These are phyloP conservation scores for Dothidotthia symphoricarpi DNA, from an alignment of 2,329 filamentous ascomycete species.

Conservation along the genomic window DNA sequence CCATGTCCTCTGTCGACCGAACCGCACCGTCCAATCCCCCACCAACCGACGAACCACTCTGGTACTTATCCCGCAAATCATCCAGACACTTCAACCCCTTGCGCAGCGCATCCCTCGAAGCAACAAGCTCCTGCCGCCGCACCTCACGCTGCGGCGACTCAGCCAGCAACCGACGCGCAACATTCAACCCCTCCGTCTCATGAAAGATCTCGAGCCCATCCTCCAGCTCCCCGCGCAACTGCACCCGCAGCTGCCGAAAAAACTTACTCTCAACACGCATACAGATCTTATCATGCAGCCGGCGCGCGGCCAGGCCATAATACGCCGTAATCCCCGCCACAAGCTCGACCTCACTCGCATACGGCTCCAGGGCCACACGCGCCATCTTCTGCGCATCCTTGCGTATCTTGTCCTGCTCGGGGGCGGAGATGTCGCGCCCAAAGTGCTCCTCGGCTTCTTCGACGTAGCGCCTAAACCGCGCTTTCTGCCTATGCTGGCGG, in stretches of 20 bases:
- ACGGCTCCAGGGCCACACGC: slow-evolving; percentile 57
- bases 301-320: slow-evolving; percentile 64
- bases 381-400: slow-evolving; percentile 22
- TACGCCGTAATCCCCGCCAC: slow-evolving; percentile 66
- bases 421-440: slow-evolving; percentile 10
- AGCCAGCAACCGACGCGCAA: slow-evolving; percentile 25
- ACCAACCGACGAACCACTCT: too few relatives aligned
- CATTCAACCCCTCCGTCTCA: slow-evolving; percentile 17
- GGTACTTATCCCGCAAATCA: too few relatives aligned
- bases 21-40: too few relatives aligned
- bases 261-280: slow-evolving; percentile 42
- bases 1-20: too few relatives aligned
- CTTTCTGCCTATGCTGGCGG: slow-evolving; percentile 18
- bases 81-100: slow-evolving; percentile 23
- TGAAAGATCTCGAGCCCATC: slow-evolving; percentile 22
- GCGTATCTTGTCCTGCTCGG: slow-evolving; percentile 30
- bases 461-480: slow-evolving; percentile 28
- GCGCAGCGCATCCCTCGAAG: slow-evolving; percentile 29
- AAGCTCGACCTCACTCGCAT: slow-evolving; percentile 59
- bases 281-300: slow-evolving; percentile 59
- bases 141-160: slow-evolving; percentile 36
- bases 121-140: slow-evolving; percentile 22
- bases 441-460: slow-evolving; percentile 15
- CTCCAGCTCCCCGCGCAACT: slow-evolving; percentile 28
- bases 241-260: slow-evolving; percentile 23